Conservation (phyloP, 1,284 basidiomycete species). For the Ustilago trichophora region DNA sequence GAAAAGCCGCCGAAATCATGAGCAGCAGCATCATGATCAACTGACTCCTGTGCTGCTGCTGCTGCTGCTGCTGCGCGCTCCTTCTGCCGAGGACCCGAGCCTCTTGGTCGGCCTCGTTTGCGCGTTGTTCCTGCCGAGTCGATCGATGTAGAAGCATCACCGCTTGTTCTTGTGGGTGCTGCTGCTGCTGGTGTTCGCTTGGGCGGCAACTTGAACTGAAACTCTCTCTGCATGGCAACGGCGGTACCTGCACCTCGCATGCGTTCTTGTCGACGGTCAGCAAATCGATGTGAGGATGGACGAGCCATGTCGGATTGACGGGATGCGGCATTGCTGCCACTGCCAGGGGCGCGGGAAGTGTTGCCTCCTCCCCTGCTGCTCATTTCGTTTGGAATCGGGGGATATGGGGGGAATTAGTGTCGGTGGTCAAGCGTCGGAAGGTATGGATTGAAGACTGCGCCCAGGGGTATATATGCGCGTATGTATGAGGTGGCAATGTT, state of each 20-base stretch:
- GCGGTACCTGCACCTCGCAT: conserved; percentile 50
- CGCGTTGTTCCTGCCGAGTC: conserved; percentile 10
- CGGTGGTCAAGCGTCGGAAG: no score
- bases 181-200: conserved; percentile 9
- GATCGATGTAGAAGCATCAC: conserved; percentile 12
- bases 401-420: not conserved
- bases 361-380: conserved; percentile 9
- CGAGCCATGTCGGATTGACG: conserved; percentile 8
- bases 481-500: not conserved
- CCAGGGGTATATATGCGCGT: not conserved
- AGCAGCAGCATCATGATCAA: conserved; percentile 6
- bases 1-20: not conserved
- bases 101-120: conserved; percentile 18
- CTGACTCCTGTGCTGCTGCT: conserved; percentile 7
- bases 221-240: conserved; percentile 44
- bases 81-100: conserved; percentile 16
- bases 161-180: conserved; percentile 4
- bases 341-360: conserved; percentile 12
- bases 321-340: conserved; percentile 10
- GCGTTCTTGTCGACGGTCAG: conserved; percentile 42
- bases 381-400: conserved; percentile 3
- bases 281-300: conserved; percentile 36
- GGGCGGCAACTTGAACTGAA: conserved; percentile 40
- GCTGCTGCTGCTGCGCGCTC: conserved; percentile 13
- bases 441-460: not conserved